Evolutionary conservation across 257 asterid species (phyloP).

Genomic region (Solanum pennellii): DNA sequence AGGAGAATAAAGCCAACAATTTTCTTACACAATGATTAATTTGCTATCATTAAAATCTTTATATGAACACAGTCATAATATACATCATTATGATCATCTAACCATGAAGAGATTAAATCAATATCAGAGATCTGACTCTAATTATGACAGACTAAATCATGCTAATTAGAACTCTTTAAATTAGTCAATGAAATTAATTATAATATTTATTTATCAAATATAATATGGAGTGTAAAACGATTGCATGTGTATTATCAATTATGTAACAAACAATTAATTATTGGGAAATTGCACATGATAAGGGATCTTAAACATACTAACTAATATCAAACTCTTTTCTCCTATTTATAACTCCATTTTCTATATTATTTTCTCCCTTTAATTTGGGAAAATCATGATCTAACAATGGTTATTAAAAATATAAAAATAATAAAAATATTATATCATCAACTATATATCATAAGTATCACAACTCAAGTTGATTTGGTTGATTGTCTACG

Average conservation of each 20-base stretch:
- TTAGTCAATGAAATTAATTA: background rate
- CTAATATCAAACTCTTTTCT: background rate
- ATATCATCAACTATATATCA: too few relatives aligned
- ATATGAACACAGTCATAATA: background rate
- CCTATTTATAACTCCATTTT: background rate
- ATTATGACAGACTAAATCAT: background rate
- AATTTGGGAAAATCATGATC: background rate
- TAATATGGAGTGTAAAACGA: background rate
- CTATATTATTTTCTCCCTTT: background rate
- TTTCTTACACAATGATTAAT: background rate
- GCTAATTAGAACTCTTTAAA: background rate
- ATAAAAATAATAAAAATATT: background rate
- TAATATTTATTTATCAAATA: background rate
- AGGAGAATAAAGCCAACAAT: too few relatives aligned
- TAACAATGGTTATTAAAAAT: background rate
- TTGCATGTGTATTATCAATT: background rate
- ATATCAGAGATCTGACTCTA: background rate
- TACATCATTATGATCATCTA: background rate
- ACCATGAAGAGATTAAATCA: background rate
- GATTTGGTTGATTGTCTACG: background rate
- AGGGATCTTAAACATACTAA: background rate
- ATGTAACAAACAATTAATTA: background rate
- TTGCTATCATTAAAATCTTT: background rate
- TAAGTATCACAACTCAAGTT: background rate
- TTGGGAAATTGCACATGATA: background rate